phyloP scores from a whole-genome alignment of 2,329 filamentous ascomycete species.

The Trichoderma citrinoviride region DNA sequence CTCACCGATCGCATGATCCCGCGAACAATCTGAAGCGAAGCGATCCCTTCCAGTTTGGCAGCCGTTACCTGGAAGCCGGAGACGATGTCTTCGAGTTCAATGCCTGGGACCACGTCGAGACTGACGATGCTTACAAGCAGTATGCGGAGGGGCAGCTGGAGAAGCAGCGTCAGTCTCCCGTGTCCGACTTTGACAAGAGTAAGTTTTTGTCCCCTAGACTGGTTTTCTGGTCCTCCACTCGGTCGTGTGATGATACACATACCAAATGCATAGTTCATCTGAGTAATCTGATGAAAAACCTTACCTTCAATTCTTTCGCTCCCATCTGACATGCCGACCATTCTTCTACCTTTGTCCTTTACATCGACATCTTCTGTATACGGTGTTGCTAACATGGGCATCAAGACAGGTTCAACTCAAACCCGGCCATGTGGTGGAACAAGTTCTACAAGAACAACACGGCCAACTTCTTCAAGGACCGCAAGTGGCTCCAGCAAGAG shows the following conservation, averaged over 20 bases:
- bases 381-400: slow-evolving; percentile 39
- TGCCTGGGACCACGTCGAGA: slow-evolving; percentile 97
- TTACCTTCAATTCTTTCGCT: slow-evolving; percentile 65
- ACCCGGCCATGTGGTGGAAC: slow-evolving; percentile 97
- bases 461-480: slow-evolving; percentile 96
- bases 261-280: slow-evolving; percentile 69
- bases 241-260: slow-evolving; percentile 57
- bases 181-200: slow-evolving; percentile 90
- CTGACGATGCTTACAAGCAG: slow-evolving; percentile 81
- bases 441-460: slow-evolving; percentile 97
- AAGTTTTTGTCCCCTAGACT: slow-evolving; percentile 36
- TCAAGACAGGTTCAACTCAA: slow-evolving; percentile 75
- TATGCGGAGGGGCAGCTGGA: slow-evolving; percentile 82
- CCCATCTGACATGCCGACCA: slow-evolving; percentile 58
- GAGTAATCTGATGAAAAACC: slow-evolving; percentile 61
- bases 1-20: slow-evolving; percentile 70
- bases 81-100: slow-evolving; percentile 97
- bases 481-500: slow-evolving; percentile 95
- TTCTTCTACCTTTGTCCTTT: not conserved
- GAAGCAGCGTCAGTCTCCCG: slow-evolving; percentile 80
- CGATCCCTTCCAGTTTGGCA: slow-evolving; percentile 95
- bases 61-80: slow-evolving; percentile 74
- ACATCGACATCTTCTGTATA: not conserved
- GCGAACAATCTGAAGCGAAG: slow-evolving; percentile 75
- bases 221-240: slow-evolving; percentile 4